Evolutionary conservation across 2,329 filamentous ascomycete genomes (phyloP).

Genomic region (Lecanoromycetidae sp.): DNA sequence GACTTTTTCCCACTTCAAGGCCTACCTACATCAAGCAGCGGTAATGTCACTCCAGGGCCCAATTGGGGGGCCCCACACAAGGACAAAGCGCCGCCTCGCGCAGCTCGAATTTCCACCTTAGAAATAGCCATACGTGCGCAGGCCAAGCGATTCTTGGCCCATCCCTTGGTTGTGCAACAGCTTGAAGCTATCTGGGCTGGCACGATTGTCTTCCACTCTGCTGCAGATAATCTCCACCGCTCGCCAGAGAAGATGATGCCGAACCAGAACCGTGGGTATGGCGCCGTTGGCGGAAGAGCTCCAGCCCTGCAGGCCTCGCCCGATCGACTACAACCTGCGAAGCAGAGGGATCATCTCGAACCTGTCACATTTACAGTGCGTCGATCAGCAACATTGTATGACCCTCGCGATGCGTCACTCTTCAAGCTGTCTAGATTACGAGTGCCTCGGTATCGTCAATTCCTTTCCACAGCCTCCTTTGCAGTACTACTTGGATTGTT

Average conservation of each 20-base stretch:
- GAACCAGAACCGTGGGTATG: slow-evolving; percentile 28
- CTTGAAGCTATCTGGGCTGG: slow-evolving; percentile 97
- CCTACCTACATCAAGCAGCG: slow-evolving; percentile 40
- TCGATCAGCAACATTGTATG: slow-evolving; percentile 74
- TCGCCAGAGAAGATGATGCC: slow-evolving; percentile 31
- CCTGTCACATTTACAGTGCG: slow-evolving; percentile 37
- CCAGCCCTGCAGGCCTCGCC: slow-evolving; percentile 18
- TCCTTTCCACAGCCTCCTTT: slow-evolving; percentile 78
- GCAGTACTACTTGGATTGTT: slow-evolving; percentile 76
- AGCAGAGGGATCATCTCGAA: slow-evolving; percentile 19
- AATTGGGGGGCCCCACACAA: slow-evolving; percentile 28
- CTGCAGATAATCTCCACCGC: slow-evolving; percentile 73
- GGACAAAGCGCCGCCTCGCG: slow-evolving; percentile 40
- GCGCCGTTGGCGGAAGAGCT: slow-evolving; percentile 22
- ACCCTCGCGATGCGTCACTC: slow-evolving; percentile 76
- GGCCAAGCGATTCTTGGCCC: slow-evolving; percentile 82
- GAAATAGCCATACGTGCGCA: slow-evolving; percentile 89
- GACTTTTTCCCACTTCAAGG: slow-evolving; percentile 91
- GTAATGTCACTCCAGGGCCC: slow-evolving; percentile 25
- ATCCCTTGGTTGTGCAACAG: slow-evolving; percentile 84
- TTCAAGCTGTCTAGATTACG: slow-evolving; percentile 85
- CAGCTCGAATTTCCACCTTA: slow-evolving; percentile 73
- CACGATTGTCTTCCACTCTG: slow-evolving; percentile 85
- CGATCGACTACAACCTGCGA: slow-evolving; percentile 22
- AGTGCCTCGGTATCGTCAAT: slow-evolving; percentile 81